Percentiles rank a stretch among this genome's conserved stretches.
Evolutionary conservation across 805 yeast species (phyloP).

Genomic region (Suhomyces emberorum): DNA sequence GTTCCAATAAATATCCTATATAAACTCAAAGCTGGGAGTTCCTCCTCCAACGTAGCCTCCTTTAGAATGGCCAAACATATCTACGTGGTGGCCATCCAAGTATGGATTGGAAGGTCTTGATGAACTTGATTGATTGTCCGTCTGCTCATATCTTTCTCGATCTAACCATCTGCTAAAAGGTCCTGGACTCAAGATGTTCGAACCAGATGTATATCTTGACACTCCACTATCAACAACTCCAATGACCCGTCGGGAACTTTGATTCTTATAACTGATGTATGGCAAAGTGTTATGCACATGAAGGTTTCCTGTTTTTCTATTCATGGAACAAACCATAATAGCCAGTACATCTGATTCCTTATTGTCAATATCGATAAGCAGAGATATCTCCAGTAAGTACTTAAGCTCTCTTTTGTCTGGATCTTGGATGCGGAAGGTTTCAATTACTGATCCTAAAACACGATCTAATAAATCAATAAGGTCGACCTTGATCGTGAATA

Average conservation of each 20-base stretch:
- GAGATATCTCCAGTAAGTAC: constrained; percentile 1
- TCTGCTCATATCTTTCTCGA: not conserved
- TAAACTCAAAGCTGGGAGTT: constrained; percentile 2
- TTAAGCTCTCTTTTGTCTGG: constrained; percentile 3
- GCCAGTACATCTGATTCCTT: constrained; percentile 11
- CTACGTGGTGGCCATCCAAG: not conserved
- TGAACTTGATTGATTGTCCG: not conserved
- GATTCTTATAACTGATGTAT: constrained; percentile 18
- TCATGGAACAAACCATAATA: constrained; percentile 31
- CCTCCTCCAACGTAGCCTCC: constrained; percentile 1
- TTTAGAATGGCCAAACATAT: constrained; percentile 2
- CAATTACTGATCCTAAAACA: constrained; percentile 7
- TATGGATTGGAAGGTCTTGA: not conserved
- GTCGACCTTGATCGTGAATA: constrained; percentile 34
- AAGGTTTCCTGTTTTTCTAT: constrained; percentile 34
- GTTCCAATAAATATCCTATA: too few species aligned
- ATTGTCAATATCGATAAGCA: constrained; percentile 2
- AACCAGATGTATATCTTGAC: not conserved
- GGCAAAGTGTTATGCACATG: constrained; percentile 34
- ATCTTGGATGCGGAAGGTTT: not conserved
- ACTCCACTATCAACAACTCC: constrained; percentile 6
- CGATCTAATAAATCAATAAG: constrained; percentile 21
- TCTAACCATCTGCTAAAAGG: not conserved
- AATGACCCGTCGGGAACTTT: constrained; percentile 3
- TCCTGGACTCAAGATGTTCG: not conserved